These are phyloP conservation scores for Parathielavia appendiculata DNA, from an alignment of 495 filamentous ascomycete species.

Conservation along the genomic window DNA sequence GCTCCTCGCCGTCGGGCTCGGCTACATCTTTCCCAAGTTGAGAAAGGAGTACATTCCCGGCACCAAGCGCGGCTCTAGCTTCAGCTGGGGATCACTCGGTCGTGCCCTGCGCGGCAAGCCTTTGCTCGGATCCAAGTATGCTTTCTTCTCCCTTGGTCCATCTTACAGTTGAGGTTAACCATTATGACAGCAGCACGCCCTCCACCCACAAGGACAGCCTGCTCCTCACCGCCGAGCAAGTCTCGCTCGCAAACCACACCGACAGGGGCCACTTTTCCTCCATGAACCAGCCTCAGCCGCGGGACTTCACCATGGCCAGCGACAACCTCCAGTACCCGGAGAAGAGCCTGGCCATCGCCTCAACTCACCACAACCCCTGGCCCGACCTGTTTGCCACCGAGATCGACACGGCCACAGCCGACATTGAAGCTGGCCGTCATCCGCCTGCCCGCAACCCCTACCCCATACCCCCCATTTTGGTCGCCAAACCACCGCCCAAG, in stretches of 20 bases:
- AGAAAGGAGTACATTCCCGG: conserved; percentile 26
- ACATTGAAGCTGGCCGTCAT: not conserved
- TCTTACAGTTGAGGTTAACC: not conserved
- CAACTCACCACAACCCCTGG: conserved; percentile 20
- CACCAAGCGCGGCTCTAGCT: not conserved
- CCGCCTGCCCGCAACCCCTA: not conserved
- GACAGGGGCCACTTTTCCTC: not conserved
- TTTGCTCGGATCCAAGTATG: conserved; percentile 5
- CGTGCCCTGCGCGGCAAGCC: conserved; percentile 1
- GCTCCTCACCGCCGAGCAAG: conserved; percentile 16
- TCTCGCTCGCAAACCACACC: conserved; percentile 1
- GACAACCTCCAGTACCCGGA: not conserved
- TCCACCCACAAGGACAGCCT: conserved; percentile 18
- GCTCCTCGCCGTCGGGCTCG: conserved; percentile 48
- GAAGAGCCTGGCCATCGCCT: not conserved
- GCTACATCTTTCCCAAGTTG: conserved; percentile 42
- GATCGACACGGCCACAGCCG: conserved; percentile 7
- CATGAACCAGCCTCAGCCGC: not conserved
- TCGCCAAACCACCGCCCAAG: not conserved
- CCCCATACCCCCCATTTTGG: not conserved
- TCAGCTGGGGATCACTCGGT: conserved; percentile 15
- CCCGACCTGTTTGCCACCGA: conserved; percentile 21
- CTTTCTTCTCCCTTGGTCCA: not conserved
- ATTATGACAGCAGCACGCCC: not conserved
- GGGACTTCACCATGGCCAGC: not conserved